A percentile compares a stretch with the other conserved stretches of the same genome.
These are phyloP conservation scores for Chlorencoelia australis DNA, from an alignment of 2,329 filamentous ascomycete genomes.

Conservation along the genomic window DNA sequence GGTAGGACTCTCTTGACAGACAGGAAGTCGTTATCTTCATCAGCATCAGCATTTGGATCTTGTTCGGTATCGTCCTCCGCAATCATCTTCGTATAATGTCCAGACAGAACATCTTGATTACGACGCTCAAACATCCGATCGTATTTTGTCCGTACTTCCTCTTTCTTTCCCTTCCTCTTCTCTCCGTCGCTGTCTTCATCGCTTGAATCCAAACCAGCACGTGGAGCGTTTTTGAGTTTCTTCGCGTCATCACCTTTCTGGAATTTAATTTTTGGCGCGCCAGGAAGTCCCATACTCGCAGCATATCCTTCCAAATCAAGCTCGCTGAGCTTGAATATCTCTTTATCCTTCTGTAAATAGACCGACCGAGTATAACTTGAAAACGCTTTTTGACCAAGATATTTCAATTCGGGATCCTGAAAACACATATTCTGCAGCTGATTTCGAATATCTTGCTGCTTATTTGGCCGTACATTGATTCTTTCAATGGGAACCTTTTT, in stretches of 20 bases:
- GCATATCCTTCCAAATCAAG: slow-evolving; percentile 82
- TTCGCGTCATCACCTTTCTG: slow-evolving; percentile 84
- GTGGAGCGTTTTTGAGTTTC: slow-evolving; percentile 74
- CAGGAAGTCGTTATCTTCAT: slow-evolving; percentile 75
- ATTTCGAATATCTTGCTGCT: slow-evolving; percentile 75
- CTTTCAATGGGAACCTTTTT: slow-evolving; percentile 84
- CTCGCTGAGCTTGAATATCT: slow-evolving; percentile 75
- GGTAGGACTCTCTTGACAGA: slow-evolving; percentile 80
- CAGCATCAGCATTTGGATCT: slow-evolving; percentile 39
- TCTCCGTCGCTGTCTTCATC: slow-evolving; percentile 48
- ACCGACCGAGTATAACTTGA: slow-evolving; percentile 80
- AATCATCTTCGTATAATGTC: slow-evolving; percentile 84
- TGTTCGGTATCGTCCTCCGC: slow-evolving; percentile 42
- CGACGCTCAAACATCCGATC: slow-evolving; percentile 96
- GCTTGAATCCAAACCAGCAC: slow-evolving; percentile 49
- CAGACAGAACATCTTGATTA: slow-evolving; percentile 92
- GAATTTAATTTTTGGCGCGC: slow-evolving; percentile 87
- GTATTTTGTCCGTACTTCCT: slow-evolving; percentile 81
- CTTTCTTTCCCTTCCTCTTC: slow-evolving; percentile 52
- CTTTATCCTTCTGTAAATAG: slow-evolving; percentile 82
- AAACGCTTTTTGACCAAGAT: slow-evolving; percentile 92
- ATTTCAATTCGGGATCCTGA: slow-evolving; percentile 87
- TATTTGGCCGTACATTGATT: slow-evolving; percentile 81
- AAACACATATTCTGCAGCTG: slow-evolving; percentile 93
- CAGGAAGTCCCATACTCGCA: slow-evolving; percentile 75